Percentiles rank a stretch among this genome's conserved stretches.
Conservation (phyloP, 1,284 basidiomycete genomes). For the Singerocomus inundabilis region DNA sequence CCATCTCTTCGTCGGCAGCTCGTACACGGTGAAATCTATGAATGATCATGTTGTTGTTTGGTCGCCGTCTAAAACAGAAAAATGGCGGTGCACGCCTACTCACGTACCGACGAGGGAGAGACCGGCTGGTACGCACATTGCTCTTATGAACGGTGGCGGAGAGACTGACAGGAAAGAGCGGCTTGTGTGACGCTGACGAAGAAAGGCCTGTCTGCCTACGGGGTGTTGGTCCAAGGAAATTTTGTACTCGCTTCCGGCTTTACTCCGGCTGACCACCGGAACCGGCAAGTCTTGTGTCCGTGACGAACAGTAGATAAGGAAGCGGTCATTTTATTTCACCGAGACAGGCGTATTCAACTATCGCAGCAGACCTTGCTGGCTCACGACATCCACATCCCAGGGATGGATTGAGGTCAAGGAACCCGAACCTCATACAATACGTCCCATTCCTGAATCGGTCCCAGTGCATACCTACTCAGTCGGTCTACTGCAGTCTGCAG, state of each 20-base stretch:
- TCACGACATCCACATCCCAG: no score
- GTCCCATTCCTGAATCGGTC: not conserved
- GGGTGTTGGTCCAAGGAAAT: not conserved
- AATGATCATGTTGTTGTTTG: not conserved
- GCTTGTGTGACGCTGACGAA: not conserved
- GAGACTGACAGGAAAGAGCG: not conserved
- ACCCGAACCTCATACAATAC: no score
- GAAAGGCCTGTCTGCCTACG: not conserved
- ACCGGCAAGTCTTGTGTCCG: not conserved
- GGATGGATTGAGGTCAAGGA: no score
- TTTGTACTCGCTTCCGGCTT: constrained; percentile 16
- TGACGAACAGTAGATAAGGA: not conserved
- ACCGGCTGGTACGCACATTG: constrained; percentile 7
- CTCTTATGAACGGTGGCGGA: not conserved
- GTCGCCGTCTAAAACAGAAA: not conserved
- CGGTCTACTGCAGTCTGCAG: not conserved
- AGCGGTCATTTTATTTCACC: not conserved
- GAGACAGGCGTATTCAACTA: constrained; percentile 1
- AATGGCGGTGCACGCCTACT: not conserved
- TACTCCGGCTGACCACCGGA: not conserved
- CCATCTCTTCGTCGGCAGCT: constrained; percentile 24
- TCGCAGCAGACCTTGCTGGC: no score
- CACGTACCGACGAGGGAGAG: constrained; percentile 22
- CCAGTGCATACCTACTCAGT: no score
- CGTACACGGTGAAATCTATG: constrained; percentile 25